Percentiles rank a stretch among this genome's conserved stretches.
These are phyloP conservation scores for Penicillium cinerascens DNA, from an alignment of 495 filamentous ascomycete species.

Conservation along the genomic window DNA sequence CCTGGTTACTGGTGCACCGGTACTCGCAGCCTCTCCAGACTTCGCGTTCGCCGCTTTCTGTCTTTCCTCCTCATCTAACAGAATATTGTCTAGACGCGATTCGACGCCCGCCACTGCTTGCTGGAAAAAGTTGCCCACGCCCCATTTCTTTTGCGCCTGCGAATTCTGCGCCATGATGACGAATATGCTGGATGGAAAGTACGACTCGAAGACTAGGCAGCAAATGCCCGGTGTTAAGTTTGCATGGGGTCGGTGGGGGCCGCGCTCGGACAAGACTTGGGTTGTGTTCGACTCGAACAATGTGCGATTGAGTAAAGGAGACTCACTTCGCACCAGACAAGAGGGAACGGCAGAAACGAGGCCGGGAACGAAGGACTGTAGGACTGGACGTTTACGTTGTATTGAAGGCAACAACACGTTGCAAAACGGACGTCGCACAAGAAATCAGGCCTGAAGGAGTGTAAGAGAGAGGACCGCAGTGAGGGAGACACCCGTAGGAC, in stretches of 20 bases:
- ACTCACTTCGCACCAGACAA: not conserved
- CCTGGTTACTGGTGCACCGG: slow-evolving; percentile 9
- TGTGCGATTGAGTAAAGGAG: not conserved
- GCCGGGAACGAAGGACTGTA: slow-evolving; percentile 13
- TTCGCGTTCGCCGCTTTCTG: slow-evolving; percentile 26
- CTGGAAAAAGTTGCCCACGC: slow-evolving; percentile 72
- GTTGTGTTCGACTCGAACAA: not conserved
- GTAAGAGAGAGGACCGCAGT: not conserved
- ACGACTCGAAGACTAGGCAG: slow-evolving; percentile 17
- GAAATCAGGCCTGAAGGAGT: not conserved
- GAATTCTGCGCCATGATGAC: slow-evolving; percentile 39
- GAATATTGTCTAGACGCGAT: slow-evolving; percentile 85
- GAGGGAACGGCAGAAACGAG: not conserved
- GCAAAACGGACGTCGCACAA: slow-evolving; percentile 8
- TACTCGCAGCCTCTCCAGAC: slow-evolving; percentile 16
- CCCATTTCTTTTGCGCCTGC: slow-evolving; percentile 40
- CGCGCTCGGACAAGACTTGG: slow-evolving; percentile 17
- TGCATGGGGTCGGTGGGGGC: slow-evolving; percentile 26
- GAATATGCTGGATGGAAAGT: not conserved
- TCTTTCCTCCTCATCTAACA: slow-evolving; percentile 68
- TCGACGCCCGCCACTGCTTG: slow-evolving; percentile 94
- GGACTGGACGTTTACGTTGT: slow-evolving; percentile 6
- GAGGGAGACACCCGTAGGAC: not conserved
- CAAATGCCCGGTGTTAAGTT: slow-evolving; percentile 19
- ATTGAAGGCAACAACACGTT: slow-evolving; percentile 15